These are phyloP conservation scores for Leucocoprinus leucothites DNA, from an alignment of 768 basidiomycete genomes.

Conservation along the genomic window DNA sequence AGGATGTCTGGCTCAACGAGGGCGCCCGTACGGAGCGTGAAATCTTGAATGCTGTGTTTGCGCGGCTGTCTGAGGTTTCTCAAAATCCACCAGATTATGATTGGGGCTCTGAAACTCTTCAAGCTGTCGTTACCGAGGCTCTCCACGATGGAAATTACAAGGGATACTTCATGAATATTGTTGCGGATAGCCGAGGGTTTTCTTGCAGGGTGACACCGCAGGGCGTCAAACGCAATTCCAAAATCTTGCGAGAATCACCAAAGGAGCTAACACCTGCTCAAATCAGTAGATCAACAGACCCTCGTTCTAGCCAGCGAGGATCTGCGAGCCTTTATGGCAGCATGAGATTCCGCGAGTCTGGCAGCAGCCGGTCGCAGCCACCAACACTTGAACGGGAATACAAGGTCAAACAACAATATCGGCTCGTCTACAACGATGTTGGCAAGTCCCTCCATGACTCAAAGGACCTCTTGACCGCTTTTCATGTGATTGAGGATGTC, in stretches of 20 bases:
- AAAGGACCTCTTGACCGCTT: slow-evolving; percentile 13
- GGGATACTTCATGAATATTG: slow-evolving; percentile 2
- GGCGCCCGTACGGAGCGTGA: slow-evolving; percentile 13
- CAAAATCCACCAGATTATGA: background rate
- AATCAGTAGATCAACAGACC: no score
- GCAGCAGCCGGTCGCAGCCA: no score
- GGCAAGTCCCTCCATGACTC: slow-evolving; percentile 22
- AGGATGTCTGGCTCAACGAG: slow-evolving; percentile 20
- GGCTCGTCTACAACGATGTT: background rate
- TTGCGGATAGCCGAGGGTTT: background rate
- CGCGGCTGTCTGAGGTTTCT: slow-evolving; percentile 3
- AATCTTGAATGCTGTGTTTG: slow-evolving; percentile 15
- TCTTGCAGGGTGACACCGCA: no score
- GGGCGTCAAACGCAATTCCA: no score
- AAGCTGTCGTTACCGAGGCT: background rate
- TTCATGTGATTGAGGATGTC: background rate
- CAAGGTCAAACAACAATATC: background rate
- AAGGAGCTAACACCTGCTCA: no score
- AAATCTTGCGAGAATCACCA: no score
- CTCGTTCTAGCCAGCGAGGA: no score
- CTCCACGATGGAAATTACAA: background rate
- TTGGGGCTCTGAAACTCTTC: background rate
- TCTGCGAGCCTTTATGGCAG: no score
- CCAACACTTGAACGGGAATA: background rate
- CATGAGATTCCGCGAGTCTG: no score